Evolutionary conservation across 768 basidiomycete species (phyloP).

Genomic region (Strobilomyces echinocephalus): DNA sequence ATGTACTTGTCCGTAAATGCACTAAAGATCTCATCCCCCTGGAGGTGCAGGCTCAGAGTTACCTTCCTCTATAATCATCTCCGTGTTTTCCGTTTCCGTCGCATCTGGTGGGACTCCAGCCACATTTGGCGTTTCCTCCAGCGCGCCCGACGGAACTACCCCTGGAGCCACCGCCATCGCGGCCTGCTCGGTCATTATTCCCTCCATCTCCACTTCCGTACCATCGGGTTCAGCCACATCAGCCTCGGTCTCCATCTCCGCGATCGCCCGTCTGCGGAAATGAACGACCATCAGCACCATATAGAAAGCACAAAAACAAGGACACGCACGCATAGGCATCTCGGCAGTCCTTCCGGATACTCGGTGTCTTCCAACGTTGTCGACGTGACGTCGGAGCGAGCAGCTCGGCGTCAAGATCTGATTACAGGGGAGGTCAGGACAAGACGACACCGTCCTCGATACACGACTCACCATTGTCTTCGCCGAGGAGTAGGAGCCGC

Average conservation of each 20-base stretch:
- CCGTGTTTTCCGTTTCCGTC: background rate
- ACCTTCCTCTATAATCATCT: background rate
- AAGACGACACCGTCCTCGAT: background rate
- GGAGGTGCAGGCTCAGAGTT: conserved; percentile 1
- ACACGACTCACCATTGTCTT: conserved; percentile 56
- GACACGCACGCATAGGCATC: conserved; percentile 57
- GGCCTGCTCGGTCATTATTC: background rate
- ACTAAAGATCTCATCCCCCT: conserved; percentile 8
- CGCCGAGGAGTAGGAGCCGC: conserved; percentile 62
- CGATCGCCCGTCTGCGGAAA: conserved; percentile 35
- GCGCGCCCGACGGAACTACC: background rate
- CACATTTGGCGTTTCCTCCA: background rate
- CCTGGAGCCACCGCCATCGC: background rate
- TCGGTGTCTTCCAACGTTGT: conserved; percentile 57
- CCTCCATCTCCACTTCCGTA: conserved; percentile 9
- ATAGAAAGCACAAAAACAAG: background rate
- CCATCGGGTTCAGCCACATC: conserved; percentile 12
- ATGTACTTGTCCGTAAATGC: background rate
- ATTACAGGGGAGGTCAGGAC: background rate
- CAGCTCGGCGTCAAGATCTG: conserved; percentile 65
- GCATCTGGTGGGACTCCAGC: background rate
- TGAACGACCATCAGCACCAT: background rate
- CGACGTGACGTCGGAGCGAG: conserved; percentile 44
- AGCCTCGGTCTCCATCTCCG: conserved; percentile 44
- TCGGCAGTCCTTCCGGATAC: conserved; percentile 50